A percentile compares a stretch with the other conserved stretches of the same genome.
Evolutionary conservation across 2,329 filamentous ascomycete species (phyloP).

Genomic region (Venturia asperata): DNA sequence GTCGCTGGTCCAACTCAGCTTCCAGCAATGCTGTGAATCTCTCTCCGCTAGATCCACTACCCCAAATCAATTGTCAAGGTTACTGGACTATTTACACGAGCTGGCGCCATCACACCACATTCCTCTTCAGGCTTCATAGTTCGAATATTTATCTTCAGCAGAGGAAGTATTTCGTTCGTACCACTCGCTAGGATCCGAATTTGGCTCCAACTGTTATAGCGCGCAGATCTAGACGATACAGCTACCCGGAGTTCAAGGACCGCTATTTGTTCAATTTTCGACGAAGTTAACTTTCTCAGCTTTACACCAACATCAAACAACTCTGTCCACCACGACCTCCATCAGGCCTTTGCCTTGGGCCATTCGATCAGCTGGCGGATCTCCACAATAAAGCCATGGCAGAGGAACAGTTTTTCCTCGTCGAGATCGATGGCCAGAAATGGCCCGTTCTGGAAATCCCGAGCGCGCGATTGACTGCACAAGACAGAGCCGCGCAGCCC

Average conservation of each 20-base stretch:
- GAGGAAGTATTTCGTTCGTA: background rate
- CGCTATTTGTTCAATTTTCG: background rate
- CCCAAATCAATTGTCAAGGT: no score
- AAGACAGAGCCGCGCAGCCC: background rate
- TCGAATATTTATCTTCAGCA: background rate
- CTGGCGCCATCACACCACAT: background rate
- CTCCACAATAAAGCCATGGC: background rate
- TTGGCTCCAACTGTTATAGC: background rate
- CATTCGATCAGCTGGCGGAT: background rate
- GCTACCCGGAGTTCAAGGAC: background rate
- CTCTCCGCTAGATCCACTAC: no score
- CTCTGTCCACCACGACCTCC: background rate
- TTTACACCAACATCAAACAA: background rate
- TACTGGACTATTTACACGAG: no score
- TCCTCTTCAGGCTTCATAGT: background rate
- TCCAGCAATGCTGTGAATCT: no score
- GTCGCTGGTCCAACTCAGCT: no score
- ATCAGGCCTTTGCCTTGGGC: background rate
- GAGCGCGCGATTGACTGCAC: background rate
- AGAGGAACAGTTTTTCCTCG: background rate
- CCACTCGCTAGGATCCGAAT: background rate
- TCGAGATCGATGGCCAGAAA: background rate
- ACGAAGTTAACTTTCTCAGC: background rate
- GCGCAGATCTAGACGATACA: constrained; percentile 2
- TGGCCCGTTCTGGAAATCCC: background rate